Evolutionary conservation across 129 eudicot genomes (phyloP), one percentile per base, ranked within the genome.

Genomic region (Tagetes erecta): DNA sequence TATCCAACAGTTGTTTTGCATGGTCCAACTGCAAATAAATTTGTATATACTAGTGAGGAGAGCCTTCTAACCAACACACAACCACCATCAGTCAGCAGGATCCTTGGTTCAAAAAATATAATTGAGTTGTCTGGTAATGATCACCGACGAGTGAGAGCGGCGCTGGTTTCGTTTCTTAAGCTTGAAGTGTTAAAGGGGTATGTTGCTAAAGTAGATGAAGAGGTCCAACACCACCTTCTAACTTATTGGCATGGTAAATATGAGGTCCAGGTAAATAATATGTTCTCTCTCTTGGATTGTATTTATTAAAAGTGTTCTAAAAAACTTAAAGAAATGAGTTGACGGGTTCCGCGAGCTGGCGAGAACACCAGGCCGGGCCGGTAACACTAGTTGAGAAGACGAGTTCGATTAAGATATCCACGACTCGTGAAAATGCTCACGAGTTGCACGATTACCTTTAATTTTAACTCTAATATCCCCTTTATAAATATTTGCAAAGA

Each of bases 21-120:
- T 50, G 80, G 87, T 42, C 74, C 72, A 47, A 53, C 73, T 38
- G 87, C 84, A 20, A 83, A 80, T 64, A 80, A 83, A 68, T 83
- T 83, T 57, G 44, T 76, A 2, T 80, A 83, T 77, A 70, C 84
- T 31, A 75, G 72, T 4, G 78, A 72, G 20, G 81, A 78, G 1
- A 76, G 52, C 37, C 33, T 37, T 44, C 81, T 83, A 6, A 36
- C 76, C 45, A 71, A 41, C 44, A 70, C 62, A 30, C 81, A 70
- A 66, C 84, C 84, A 8, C 68, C 79, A 38, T 65, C 78, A 8
- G 10, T 79, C 5, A 65, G 84, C 36, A 71, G 76, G 65, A 70
- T 79, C 8, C 0, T 70, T 4, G 79, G 87, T 47, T 45, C 60
- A 4, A 83, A 69, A 50, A 83, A 71, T 67, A 64, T 83, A 64